These are phyloP conservation scores for Xerocomus alliaceus DNA, from an alignment of 1,284 basidiomycete species.

Conservation along the genomic window DNA sequence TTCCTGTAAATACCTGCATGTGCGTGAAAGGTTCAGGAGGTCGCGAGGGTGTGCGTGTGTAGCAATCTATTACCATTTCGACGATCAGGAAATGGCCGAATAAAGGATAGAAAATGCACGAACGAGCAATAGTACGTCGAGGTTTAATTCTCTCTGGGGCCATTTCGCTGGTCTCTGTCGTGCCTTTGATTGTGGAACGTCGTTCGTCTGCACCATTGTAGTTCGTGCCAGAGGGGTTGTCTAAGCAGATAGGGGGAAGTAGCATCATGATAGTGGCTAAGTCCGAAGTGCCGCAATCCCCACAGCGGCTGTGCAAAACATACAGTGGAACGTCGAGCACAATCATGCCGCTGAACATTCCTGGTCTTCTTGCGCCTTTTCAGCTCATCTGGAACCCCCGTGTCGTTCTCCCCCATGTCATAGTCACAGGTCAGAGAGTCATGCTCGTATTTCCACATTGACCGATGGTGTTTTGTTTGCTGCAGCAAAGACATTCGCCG, in stretches of 20 bases:
- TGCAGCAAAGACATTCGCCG: conserved; percentile 82
- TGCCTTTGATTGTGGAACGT: too few species aligned
- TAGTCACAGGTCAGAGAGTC: conserved; percentile 68
- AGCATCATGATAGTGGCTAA: neutral
- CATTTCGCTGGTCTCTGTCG: too few species aligned
- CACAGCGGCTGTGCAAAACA: neutral
- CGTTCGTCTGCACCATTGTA: too few species aligned
- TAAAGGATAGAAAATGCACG: neutral
- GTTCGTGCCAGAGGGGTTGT: too few species aligned
- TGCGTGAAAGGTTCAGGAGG: conserved; percentile 27
- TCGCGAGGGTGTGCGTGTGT: conserved; percentile 25
- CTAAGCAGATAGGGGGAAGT: too few species aligned
- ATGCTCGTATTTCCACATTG: neutral
- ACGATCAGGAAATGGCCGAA: neutral
- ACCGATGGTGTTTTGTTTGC: conserved; percentile 20
- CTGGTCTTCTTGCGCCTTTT: conserved; percentile 78
- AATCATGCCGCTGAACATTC: conserved; percentile 78
- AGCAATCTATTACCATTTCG: conserved; percentile 17
- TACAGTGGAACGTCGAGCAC: neutral
- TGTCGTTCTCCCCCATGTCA: conserved; percentile 74
- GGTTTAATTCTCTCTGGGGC: too few species aligned
- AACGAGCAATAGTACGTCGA: conserved; percentile 19
- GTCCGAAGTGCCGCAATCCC: neutral
- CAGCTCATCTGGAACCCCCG: conserved; percentile 77
- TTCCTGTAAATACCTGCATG: conserved; percentile 24